Evolutionary conservation across 2,329 filamentous ascomycete species (phyloP).

Genomic region (Calonectria pauciramosa): DNA sequence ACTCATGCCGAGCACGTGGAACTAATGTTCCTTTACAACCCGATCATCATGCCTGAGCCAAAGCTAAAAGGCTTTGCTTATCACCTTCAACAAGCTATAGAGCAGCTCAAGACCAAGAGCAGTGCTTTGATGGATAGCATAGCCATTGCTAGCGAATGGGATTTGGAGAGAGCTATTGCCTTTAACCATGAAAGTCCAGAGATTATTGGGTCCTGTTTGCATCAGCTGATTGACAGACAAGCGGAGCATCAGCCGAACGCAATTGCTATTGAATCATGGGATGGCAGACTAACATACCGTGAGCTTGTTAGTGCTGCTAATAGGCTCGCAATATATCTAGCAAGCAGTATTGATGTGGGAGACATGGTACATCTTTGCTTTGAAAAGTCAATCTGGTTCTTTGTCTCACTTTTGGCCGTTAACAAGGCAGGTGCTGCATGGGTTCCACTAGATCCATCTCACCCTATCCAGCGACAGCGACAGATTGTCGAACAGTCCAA

Average conservation of each 20-base stretch:
- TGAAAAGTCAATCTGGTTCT: conserved; percentile 8
- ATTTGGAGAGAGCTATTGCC: neutral
- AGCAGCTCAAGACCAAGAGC: neutral
- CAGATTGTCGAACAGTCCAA: neutral
- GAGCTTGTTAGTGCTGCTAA: neutral
- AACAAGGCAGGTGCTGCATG: neutral
- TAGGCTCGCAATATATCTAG: neutral
- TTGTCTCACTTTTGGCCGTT: neutral
- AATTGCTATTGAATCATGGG: conserved; percentile 39
- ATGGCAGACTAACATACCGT: neutral
- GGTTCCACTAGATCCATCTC: neutral
- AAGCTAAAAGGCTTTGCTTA: neutral
- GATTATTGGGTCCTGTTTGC: conserved; percentile 12
- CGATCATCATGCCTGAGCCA: conserved; percentile 26
- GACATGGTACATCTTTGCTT: conserved; percentile 4
- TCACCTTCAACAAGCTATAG: neutral
- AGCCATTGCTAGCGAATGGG: conserved; percentile 21
- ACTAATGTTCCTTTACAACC: neutral
- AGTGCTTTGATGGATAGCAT: neutral
- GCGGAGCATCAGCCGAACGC: no score
- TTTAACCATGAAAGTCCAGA: neutral
- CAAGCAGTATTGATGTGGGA: neutral
- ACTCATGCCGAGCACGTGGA: neutral
- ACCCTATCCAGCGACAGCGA: neutral
- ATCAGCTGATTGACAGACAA: neutral